Evolutionary conservation across 495 filamentous ascomycete species (phyloP), one percentile per base, ranked within the genome.

Genomic region (Pseudomonodictys pantanalensis): DNA sequence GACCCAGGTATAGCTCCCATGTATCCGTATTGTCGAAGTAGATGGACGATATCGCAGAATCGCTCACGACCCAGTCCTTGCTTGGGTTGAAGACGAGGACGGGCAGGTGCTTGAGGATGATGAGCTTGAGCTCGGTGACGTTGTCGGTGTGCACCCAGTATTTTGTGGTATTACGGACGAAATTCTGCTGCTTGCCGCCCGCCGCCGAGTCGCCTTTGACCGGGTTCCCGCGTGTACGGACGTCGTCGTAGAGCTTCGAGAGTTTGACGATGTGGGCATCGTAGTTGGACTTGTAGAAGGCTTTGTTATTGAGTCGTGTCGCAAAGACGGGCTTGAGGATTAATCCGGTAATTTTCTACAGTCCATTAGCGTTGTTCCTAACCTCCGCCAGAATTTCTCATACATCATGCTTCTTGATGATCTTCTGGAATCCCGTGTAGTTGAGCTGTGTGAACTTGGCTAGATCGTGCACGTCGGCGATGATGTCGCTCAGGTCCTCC

Each of bases 101-200:
- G 5, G 93, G 93, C 54, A 99, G 80, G 78, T 99, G 93, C 82
- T 98, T 97, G 28, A 98, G 78, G 62, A 99, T 90, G 61, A 99
- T 91, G 69, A 99, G 79, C 73, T 99, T 99, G 56, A 99, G 73
- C 72, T 99, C 93, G 3, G 93, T 97, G 69, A 99, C 93, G 69
- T 99, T 97, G 72, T 99, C 95, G 7, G 89, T 89, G 66, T 99
- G 93, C 47, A 99, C 92, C 93, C 93, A 99, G 79, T 97, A 99
- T 69, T 99, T 99, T 2, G 93, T 99, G 0, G 93, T 99, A 69
- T 99, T 90, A 17, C 93, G 86, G 53, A 99, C 82, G 67, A 99
- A 99, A 74, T 90, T 99, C 66, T 91, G 93, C 75, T 99, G 93
- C 54, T 79, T 80, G 30, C 92, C 95, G 60, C 93, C 93, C 28